Percentiles rank a stretch among this genome's conserved stretches.
These are phyloP conservation scores for Eucalyptus melliodora DNA, from an alignment of 345 rosid genomes.

Conservation along the genomic window DNA sequence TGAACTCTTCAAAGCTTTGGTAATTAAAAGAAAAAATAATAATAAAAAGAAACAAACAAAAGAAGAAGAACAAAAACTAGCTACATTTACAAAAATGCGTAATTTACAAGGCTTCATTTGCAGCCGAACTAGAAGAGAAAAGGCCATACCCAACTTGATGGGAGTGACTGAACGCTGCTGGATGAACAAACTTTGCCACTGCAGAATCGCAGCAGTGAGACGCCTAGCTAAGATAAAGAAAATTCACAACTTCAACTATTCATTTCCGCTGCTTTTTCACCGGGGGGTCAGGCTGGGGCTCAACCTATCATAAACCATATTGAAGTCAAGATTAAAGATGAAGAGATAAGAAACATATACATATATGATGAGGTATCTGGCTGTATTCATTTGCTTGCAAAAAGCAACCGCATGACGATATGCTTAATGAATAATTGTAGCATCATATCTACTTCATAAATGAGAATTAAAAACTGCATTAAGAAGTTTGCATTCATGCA, in stretches of 20 bases:
- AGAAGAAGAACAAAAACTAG: neutral
- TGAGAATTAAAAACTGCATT: neutral
- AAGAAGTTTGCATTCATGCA: neutral
- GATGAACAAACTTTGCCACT: neutral
- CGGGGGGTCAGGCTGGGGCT: slow-evolving; percentile 35
- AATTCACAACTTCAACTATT: neutral
- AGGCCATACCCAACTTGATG: neutral
- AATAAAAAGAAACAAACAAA: neutral
- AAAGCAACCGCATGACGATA: neutral
- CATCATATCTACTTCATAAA: neutral
- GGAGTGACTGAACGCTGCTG: neutral
- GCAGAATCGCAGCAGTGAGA: neutral
- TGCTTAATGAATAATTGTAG: neutral
- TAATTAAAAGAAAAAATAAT: neutral
- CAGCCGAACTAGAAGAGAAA: neutral
- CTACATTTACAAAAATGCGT: neutral
- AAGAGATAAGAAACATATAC: neutral
- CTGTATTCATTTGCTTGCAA: neutral
- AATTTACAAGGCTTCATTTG: neutral
- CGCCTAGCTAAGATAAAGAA: neutral
- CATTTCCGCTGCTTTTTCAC: slow-evolving; percentile 55
- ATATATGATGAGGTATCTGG: neutral
- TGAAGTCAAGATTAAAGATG: neutral
- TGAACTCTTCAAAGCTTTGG: neutral
- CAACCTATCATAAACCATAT: slow-evolving; percentile 22